Evolutionary conservation across 2,329 filamentous ascomycete genomes (phyloP).

Genomic region (Phaeosphaeria sp.): DNA sequence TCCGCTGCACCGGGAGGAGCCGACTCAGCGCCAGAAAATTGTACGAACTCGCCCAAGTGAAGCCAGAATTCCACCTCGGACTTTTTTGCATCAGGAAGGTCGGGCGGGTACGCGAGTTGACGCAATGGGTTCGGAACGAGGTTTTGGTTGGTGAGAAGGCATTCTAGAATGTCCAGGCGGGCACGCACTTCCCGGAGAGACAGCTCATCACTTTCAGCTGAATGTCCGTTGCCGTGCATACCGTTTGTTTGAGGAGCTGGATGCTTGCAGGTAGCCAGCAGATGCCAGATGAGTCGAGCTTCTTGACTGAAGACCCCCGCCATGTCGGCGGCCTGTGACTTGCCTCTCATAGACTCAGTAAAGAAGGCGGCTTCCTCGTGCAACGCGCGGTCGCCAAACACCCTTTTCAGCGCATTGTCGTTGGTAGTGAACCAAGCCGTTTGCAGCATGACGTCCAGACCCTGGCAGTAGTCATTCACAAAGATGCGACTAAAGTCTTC

Average conservation of each 20-base stretch:
- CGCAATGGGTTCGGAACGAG: constrained; percentile 65
- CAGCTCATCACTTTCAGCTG: constrained; percentile 61
- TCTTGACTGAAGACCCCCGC: constrained; percentile 59
- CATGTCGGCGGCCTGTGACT: constrained; percentile 34
- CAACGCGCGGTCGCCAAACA: constrained; percentile 57
- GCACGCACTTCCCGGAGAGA: constrained; percentile 66
- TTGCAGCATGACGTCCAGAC: constrained; percentile 59
- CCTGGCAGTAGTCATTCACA: constrained; percentile 43
- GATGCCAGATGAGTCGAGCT: constrained; percentile 65
- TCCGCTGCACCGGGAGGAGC: constrained; percentile 66
- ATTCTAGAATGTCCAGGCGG: constrained; percentile 77
- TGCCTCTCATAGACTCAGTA: constrained; percentile 41
- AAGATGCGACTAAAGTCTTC: constrained; percentile 43
- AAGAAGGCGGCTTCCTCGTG: constrained; percentile 46
- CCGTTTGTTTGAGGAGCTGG: constrained; percentile 44
- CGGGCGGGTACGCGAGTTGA: constrained; percentile 56
- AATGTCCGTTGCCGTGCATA: constrained; percentile 44
- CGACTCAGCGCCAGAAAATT: constrained; percentile 67
- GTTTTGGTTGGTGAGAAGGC: constrained; percentile 75
- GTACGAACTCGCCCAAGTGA: constrained; percentile 74
- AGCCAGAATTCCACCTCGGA: constrained; percentile 82
- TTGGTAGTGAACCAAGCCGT: constrained; percentile 77
- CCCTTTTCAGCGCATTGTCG: constrained; percentile 54
- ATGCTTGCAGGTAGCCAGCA: constrained; percentile 61
- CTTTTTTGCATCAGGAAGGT: constrained; percentile 44